Evolutionary conservation across 441 rosid genomes (phyloP), one percentile per base, ranked within the genome.

Genomic region (Cnidoscolus chayamansa): DNA sequence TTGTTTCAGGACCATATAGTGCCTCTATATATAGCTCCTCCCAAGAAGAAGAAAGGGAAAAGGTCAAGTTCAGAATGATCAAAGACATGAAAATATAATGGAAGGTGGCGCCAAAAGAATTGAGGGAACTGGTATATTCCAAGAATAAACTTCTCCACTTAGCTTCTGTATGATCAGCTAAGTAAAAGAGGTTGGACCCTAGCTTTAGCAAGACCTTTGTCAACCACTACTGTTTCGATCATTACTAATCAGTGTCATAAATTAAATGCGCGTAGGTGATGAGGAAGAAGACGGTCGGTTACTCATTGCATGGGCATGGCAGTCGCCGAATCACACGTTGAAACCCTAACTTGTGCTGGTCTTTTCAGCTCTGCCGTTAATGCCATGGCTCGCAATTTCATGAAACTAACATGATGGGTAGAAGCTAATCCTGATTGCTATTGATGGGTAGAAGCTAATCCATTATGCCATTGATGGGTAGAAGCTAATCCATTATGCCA

Each of bases 101-200:
- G 9, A 1, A 11, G 9, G 20, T 53, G 31, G 16, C 12, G 15
- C 15, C 15, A 30, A 12, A 59, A 59, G 12, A 15, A 10, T 51
- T 65, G 70, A 72, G 47, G 30, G 71, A 57, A 58, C 20, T 50
- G 66, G 76, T 47, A 73, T 73, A 73, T 73, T 66, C 72, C 50
- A 49, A 32, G 72, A 57, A 73, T 66, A 73, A 66, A 66, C 76
- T 73, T 66, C 66, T 64, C 71, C 71, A 49, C 72, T 49, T 10
- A 47, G 1, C 12, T 1, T 63, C 51, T 53, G 6, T 10, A 45
- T 56, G 20, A 10, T 68, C 32, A 7, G 0, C 59, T 51, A 12
- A 25, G 50, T 10, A 30, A 25, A 5, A 13, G 55, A 43, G 53
- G 51, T 15, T 40, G 9, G 45, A 63, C 20, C 51, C 19, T 19